Evolutionary conservation across 176 grass and related monocot species (phyloP).

Genomic region (Miscanthus lutarioriparius): DNA sequence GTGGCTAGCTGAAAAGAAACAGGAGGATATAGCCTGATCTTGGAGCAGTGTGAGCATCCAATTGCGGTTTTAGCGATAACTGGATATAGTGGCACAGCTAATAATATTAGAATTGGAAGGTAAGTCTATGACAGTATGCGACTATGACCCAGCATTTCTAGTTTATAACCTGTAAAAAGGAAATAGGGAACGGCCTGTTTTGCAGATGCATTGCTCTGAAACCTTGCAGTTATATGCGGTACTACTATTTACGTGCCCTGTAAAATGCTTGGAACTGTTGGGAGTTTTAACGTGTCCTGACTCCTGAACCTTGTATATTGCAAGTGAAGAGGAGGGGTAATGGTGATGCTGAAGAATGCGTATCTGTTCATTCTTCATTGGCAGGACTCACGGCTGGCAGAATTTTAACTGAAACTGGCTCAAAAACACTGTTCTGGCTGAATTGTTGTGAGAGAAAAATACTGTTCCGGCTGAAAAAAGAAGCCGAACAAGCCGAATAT

Average conservation of each 20-base stretch:
- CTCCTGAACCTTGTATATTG: neutral
- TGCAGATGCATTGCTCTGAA: conserved; percentile 7
- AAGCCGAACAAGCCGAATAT: no score
- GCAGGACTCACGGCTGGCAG: neutral
- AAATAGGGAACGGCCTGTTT: conserved; percentile 46
- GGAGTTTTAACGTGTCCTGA: conserved; percentile 11
- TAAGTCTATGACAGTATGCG: neutral
- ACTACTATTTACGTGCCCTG: neutral
- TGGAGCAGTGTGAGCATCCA: conserved; percentile 20
- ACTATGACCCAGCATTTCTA: neutral
- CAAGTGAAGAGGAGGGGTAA: neutral
- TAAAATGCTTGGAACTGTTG: conserved; percentile 11
- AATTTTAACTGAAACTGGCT: no score
- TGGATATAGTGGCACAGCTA: conserved; percentile 34
- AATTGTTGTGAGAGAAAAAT: no score
- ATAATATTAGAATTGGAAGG: conserved; percentile 35
- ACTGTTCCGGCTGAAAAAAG: no score
- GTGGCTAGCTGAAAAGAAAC: conserved; percentile 27
- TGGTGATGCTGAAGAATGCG: neutral
- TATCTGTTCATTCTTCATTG: neutral
- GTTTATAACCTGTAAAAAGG: conserved; percentile 47
- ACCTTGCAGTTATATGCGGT: conserved; percentile 28
- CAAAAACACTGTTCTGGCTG: no score
- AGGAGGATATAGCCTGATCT: conserved; percentile 28
- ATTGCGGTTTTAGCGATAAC: conserved; percentile 24